Conservation (phyloP, 2,329 filamentous ascomycete species). For the Cercospora sp. region DNA sequence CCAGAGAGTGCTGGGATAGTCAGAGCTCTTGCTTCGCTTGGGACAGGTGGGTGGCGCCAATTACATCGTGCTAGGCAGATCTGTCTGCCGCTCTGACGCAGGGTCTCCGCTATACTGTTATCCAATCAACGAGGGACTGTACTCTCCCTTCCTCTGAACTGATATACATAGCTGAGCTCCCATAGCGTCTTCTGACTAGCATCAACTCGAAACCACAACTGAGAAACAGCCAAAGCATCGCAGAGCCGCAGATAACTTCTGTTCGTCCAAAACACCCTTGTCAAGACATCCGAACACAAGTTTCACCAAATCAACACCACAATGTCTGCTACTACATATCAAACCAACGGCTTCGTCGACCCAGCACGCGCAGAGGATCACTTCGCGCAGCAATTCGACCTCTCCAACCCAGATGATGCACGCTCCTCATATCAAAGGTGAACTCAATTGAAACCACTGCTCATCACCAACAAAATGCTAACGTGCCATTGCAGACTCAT, state of each 20-base stretch:
- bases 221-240: background rate
- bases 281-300: background rate
- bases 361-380: slow-evolving; percentile 47
- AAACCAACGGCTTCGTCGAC: slow-evolving; percentile 44
- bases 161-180: slow-evolving; percentile 7
- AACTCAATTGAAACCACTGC: background rate
- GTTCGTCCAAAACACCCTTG: background rate
- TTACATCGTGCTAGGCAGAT: slow-evolving; percentile 23
- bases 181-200: background rate
- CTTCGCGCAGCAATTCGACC: slow-evolving; percentile 48
- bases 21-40: slow-evolving; percentile 8
- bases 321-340: slow-evolving; percentile 40
- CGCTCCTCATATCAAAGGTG: slow-evolving; percentile 50
- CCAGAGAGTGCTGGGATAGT: background rate
- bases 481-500: slow-evolving; percentile 43
- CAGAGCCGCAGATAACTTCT: background rate
- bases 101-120: slow-evolving; percentile 25
- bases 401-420: slow-evolving; percentile 44
- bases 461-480: background rate
- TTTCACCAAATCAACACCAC: slow-evolving; percentile 8
- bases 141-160: background rate
- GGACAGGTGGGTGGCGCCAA: slow-evolving; percentile 5
- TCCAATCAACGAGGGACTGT: background rate
- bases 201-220: background rate
- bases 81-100: slow-evolving; percentile 28